Percentiles rank a stretch among this genome's conserved stretches.
Evolutionary conservation across 129 eudicot genomes (phyloP).

Genomic region (Pseudognaphalium luteoalbum): DNA sequence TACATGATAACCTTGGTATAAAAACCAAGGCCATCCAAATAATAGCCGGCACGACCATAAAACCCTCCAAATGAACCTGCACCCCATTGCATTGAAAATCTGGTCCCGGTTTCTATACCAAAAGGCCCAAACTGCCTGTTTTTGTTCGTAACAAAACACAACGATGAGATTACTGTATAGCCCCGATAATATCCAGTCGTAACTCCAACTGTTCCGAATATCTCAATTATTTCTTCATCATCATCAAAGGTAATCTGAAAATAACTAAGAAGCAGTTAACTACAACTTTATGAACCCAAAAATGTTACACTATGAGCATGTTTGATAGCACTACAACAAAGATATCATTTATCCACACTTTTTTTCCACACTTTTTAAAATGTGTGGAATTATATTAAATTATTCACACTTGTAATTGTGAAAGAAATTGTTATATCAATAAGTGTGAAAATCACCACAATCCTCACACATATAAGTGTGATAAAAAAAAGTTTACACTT

Average conservation of each 20-base stretch:
- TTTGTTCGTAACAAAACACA: conserved; percentile 27
- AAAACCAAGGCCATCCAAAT: conserved; percentile 32
- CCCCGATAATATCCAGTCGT: neutral
- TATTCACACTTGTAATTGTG: no score
- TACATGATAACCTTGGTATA: conserved; percentile 24
- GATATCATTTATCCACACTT: no score
- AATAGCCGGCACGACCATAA: conserved; percentile 31
- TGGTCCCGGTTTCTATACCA: conserved; percentile 4
- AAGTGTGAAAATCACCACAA: no score
- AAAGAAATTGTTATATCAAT: no score
- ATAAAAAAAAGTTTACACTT: no score
- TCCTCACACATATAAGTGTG: no score
- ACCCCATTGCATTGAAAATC: conserved; percentile 11
- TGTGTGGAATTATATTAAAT: no score
- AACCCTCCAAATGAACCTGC: conserved; percentile 28
- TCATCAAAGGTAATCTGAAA: conserved; percentile 14
- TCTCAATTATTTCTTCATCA: conserved; percentile 19
- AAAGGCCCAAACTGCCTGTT: conserved; percentile 20
- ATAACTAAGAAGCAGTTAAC: neutral
- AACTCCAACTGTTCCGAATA: conserved; percentile 23
- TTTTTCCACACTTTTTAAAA: no score
- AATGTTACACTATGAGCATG: neutral
- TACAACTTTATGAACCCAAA: neutral
- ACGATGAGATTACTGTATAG: conserved; percentile 8
- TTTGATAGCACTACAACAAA: neutral